A percentile compares a stretch with the other conserved stretches of the same genome.
Evolutionary conservation across 2,329 filamentous ascomycete species (phyloP).

Genomic region (Keithomyces neogunnii): DNA sequence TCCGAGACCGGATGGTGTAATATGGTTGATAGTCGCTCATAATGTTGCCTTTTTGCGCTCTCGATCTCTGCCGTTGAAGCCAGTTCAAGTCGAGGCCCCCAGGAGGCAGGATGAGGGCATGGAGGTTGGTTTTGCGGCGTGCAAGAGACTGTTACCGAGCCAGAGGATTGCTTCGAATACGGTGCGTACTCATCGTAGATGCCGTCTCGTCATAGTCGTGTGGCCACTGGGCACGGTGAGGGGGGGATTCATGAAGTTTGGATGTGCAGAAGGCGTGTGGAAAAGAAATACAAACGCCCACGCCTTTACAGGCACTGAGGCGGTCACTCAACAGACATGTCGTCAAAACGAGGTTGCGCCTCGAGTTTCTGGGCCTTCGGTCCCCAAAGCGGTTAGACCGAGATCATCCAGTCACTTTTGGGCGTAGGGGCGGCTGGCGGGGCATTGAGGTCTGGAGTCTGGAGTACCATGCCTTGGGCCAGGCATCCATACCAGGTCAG

Average conservation of each 20-base stretch:
- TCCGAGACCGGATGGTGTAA: slow-evolving; percentile 43
- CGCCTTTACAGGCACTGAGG: slow-evolving; percentile 2
- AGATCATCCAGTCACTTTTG: background rate
- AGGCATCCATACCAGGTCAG: too few relatives aligned
- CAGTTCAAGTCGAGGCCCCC: too few relatives aligned
- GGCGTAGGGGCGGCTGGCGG: background rate
- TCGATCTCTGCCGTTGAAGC: background rate
- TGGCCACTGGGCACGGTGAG: background rate
- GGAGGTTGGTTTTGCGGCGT: background rate
- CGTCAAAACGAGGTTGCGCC: background rate
- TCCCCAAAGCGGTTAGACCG: slow-evolving; percentile 13
- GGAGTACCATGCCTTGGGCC: too few relatives aligned
- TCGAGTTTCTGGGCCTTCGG: slow-evolving; percentile 7
- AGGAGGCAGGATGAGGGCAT: too few relatives aligned
- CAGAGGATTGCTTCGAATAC: background rate
- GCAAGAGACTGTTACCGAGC: slow-evolving; percentile 1
- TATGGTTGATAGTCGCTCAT: slow-evolving; percentile 41
- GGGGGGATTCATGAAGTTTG: background rate
- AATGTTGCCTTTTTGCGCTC: background rate
- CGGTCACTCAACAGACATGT: background rate
- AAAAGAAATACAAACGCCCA: slow-evolving; percentile 2
- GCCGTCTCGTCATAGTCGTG: background rate
- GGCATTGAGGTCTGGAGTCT: background rate
- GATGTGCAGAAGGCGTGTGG: background rate
- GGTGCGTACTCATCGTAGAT: slow-evolving; percentile 1